Percentiles rank a stretch among this genome's conserved stretches.
Evolutionary conservation across 2,329 filamentous ascomycete species (phyloP).

Genomic region (Fusarium nematophilum): DNA sequence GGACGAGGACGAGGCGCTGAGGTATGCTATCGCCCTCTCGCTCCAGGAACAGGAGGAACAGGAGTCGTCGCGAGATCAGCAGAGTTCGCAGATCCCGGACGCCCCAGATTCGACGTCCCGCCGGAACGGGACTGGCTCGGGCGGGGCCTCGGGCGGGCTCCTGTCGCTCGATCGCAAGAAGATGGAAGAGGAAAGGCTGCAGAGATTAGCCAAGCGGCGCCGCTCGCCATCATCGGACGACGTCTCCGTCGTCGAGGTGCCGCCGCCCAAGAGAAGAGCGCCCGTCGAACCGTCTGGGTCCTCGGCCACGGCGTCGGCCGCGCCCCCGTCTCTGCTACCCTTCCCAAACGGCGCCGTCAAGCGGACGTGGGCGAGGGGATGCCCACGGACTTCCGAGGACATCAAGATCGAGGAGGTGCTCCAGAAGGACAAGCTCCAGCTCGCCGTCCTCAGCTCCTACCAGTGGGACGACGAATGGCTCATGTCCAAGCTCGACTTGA

Average conservation of each 20-base stretch:
- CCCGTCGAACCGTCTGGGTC: conserved; percentile 19
- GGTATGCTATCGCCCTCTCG: conserved; percentile 69
- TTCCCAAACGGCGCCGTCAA: conserved; percentile 75
- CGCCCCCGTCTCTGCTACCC: conserved; percentile 46
- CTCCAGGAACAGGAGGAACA: conserved; percentile 50
- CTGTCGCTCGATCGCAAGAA: conserved; percentile 77
- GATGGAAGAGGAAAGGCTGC: conserved; percentile 88
- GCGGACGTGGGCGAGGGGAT: conserved; percentile 80
- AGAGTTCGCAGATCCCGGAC: conserved; percentile 34
- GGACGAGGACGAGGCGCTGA: conserved; percentile 70
- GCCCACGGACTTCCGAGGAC: conserved; percentile 72
- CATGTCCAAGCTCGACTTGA: conserved; percentile 73
- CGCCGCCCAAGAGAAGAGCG: conserved; percentile 42
- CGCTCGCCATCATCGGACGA: conserved; percentile 38
- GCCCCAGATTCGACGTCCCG: conserved; percentile 24
- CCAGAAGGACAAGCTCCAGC: conserved; percentile 75
- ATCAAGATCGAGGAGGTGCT: conserved; percentile 91
- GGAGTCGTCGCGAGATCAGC: conserved; percentile 12
- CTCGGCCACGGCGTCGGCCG: conserved; percentile 4
- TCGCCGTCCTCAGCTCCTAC: conserved; percentile 87
- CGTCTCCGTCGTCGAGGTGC: conserved; percentile 44
- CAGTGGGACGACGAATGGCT: conserved; percentile 88
- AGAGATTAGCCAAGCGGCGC: conserved; percentile 70
- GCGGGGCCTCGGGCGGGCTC: conserved; percentile 49
- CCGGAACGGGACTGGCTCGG: conserved; percentile 32